Evolutionary conservation across 192 early-diverging fungal genomes (phyloP).

Genomic region (Kickxella alabastrina): DNA sequence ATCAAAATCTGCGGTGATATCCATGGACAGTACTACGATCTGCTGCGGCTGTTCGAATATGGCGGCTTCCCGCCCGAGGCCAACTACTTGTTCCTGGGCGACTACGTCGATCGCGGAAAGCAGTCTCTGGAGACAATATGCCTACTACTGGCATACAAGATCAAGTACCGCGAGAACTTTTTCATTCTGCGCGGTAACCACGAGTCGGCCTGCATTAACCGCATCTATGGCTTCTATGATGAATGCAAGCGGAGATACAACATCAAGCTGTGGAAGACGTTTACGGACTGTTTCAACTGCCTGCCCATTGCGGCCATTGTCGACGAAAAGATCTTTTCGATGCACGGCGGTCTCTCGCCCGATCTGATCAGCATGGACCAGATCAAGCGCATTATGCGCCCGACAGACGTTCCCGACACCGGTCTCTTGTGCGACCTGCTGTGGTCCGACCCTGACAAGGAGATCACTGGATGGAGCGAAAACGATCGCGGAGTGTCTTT

Average conservation of each 20-base stretch:
- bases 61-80: slow-evolving; percentile 94
- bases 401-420: slow-evolving; percentile 97
- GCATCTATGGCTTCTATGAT: slow-evolving; percentile 98
- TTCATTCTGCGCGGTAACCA: slow-evolving; percentile 99
- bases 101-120: slow-evolving; percentile 98
- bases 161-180: slow-evolving; percentile 99
- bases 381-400: slow-evolving; percentile 93
- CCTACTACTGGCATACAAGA: slow-evolving; percentile 95
- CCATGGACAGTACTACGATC: slow-evolving; percentile 97
- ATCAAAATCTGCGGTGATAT: slow-evolving; percentile 96
- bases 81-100: slow-evolving; percentile 96
- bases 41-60: slow-evolving; percentile 92
- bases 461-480: slow-evolving; percentile 92
- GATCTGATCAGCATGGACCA: slow-evolving; percentile 98
- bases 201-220: slow-evolving; percentile 94
- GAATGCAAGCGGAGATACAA: slow-evolving; percentile 98
- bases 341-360: slow-evolving; percentile 97
- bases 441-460: slow-evolving; percentile 98
- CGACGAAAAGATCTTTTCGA: slow-evolving; percentile 97
- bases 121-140: slow-evolving; percentile 98
- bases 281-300: slow-evolving; percentile 99
- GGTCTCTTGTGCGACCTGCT: slow-evolving; percentile 92
- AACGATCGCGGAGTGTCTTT: slow-evolving; percentile 96
- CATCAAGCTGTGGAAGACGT: slow-evolving; percentile 99
- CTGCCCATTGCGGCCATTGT: slow-evolving; percentile 95